Conservation (phyloP, 305 asterid species). For the Fraxinus platypoda region DNA sequence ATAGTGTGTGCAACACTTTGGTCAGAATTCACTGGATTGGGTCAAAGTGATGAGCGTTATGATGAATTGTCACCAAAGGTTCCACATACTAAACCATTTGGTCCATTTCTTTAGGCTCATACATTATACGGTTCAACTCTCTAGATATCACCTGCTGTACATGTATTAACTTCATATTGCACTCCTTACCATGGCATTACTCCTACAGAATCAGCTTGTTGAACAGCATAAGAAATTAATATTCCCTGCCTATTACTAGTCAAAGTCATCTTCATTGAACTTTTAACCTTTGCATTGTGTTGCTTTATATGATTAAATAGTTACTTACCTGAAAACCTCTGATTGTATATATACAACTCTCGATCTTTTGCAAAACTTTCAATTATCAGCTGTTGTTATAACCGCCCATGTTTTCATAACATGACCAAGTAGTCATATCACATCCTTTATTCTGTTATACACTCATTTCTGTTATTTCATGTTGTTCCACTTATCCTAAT, state of each 20-base stretch:
- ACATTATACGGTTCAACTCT: not conserved
- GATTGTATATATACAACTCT: not conserved
- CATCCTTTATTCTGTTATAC: not conserved
- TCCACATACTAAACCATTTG: slow-evolving; percentile 13
- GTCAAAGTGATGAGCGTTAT: slow-evolving; percentile 57
- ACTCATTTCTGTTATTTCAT: not conserved
- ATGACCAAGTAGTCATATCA: not conserved
- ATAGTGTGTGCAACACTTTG: slow-evolving; percentile 78
- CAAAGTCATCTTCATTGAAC: not conserved
- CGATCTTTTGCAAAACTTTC: not conserved
- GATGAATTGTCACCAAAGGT: slow-evolving; percentile 66
- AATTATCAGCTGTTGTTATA: not conserved
- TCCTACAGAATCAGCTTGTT: not conserved
- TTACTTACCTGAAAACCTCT: not conserved
- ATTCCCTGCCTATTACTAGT: not conserved
- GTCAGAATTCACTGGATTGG: slow-evolving; percentile 70
- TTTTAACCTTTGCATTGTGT: not conserved
- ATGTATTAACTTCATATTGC: not conserved
- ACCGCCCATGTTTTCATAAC: not conserved
- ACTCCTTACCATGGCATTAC: not conserved
- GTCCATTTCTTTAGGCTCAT: slow-evolving; percentile 21
- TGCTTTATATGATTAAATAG: not conserved
- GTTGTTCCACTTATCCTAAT: not conserved
- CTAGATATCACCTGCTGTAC: not conserved
- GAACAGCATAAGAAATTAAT: not conserved